phyloP scores from a whole-genome alignment of 2,329 filamentous ascomycete species.

The Myrmaecium sp. region DNA sequence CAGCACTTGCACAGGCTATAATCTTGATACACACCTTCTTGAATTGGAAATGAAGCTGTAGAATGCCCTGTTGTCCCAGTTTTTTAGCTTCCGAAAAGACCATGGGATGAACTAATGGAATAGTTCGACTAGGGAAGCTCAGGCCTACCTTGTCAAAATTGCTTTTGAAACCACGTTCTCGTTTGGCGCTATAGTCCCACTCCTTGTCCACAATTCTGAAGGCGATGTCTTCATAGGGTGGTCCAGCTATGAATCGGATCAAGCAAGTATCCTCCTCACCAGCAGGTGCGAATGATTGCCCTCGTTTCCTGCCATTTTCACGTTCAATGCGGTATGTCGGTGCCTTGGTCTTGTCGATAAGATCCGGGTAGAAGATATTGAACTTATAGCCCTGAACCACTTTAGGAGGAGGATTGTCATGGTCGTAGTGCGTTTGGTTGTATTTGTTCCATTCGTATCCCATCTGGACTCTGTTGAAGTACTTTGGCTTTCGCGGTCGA shows the following conservation, averaged over 20 bases:
- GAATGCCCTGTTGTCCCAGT: conserved; percentile 78
- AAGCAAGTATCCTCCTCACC: conserved; percentile 95
- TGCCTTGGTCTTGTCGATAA: conserved; percentile 86
- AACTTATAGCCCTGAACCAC: conserved; percentile 99
- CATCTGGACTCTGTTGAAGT: conserved; percentile 98
- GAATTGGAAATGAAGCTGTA: conserved; percentile 96
- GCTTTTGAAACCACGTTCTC: conserved; percentile 85
- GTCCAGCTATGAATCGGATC: conserved; percentile 86
- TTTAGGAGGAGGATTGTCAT: conserved; percentile 93
- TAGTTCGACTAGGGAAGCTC: background rate
- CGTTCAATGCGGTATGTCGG: conserved; percentile 93
- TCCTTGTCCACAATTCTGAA: conserved; percentile 97
- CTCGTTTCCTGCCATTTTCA: conserved; percentile 73
- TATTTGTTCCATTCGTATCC: conserved; percentile 99
- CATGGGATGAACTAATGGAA: conserved; percentile 2
- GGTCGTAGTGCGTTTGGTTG: conserved; percentile 98
- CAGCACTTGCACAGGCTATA: no score
- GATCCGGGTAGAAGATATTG: conserved; percentile 97
- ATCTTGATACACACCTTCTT: conserved; percentile 58
- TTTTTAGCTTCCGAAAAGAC: no score
- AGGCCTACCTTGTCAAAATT: conserved; percentile 88
- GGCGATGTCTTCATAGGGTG: conserved; percentile 91
- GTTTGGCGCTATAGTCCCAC: conserved; percentile 96
- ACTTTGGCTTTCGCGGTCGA: conserved; percentile 77
- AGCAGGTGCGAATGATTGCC: conserved; percentile 82